Conservation (phyloP, 2,329 filamentous ascomycete species). For the Xylariaceae sp. region DNA sequence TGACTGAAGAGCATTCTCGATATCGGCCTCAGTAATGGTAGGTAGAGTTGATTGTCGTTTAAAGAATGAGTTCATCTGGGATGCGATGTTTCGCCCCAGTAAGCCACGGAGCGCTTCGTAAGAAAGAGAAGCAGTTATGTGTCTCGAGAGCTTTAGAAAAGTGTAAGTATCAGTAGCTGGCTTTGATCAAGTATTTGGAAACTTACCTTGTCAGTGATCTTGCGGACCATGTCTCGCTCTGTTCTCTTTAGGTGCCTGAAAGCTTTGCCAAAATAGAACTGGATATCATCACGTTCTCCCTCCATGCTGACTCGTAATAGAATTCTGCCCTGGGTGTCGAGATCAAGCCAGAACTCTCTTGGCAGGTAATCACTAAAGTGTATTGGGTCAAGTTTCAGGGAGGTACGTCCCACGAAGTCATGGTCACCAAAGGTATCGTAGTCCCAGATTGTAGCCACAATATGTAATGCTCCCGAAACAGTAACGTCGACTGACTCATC, state of each 20-base stretch:
- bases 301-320: constrained; percentile 96
- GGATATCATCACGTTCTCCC: constrained; percentile 94
- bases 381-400: constrained; percentile 93
- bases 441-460: constrained; percentile 97
- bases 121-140: constrained; percentile 87
- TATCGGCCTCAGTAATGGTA: constrained; percentile 64
- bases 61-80: constrained; percentile 37
- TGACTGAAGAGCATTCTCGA: constrained; percentile 76
- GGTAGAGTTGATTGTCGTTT: constrained; percentile 53
- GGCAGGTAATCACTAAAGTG: constrained; percentile 96
- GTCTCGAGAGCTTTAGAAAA: constrained; percentile 71
- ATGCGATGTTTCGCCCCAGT: constrained; percentile 64
- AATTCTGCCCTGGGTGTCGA: constrained; percentile 90
- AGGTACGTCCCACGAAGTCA: constrained; percentile 95
- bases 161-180: constrained; percentile 10
- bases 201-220: constrained; percentile 91
- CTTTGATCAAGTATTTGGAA: not conserved
- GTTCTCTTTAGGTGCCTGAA: constrained; percentile 94
- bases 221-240: constrained; percentile 95
- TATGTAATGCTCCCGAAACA: constrained; percentile 83
- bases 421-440: constrained; percentile 97
- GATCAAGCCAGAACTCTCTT: constrained; percentile 93
- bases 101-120: constrained; percentile 72
- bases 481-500: constrained; percentile 96
- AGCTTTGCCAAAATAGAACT: constrained; percentile 97